Base-by-base conservation (phyloP, 208 protist genomes). In the Sergeia podlipaevii region DNA sequence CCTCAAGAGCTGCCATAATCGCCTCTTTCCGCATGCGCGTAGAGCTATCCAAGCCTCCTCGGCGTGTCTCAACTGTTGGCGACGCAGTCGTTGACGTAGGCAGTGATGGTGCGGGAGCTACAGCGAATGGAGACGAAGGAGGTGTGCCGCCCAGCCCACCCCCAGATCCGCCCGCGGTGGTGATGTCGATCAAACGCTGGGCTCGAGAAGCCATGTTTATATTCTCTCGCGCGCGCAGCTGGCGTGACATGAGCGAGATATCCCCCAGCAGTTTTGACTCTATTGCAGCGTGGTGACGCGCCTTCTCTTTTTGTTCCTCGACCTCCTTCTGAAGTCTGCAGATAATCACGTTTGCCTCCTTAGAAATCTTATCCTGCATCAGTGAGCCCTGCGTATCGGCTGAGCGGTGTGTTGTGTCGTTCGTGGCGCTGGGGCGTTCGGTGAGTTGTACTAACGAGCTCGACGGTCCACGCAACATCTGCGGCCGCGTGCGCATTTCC, bases 181-280 rank as follows among this genome's bases (percentile, higher is more conserved):
- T 46, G 36, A 21, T 2, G 47, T 75, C 74, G 29, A 5, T 46
- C 4, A 59, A 57, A 1, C 66, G 67, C 33, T 72, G 59, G 33
- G 26, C n/a, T 18, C 65, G 70, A 6, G 54, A 28, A n/a, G 60
- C 59, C 23, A 45, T 61, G 34, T 80, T 65, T 13, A 46, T 34
- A 11, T 52, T 57, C 47, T 89, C 77, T 13, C 71, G 51, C 6
- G 18, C 46, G 20, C 66, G 74, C 27, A 89, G 61, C 26, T 74
- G 70, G 18, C 49, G 61, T 21, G 74, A 72, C 1, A 89, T 43
- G 30, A 37, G 42, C 3, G 41, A 36, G 7, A 89, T 57, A 38
- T 80, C 74, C 10, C 65, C 64, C 26, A 85, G 50, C 39, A 89
- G 43, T 37, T 72, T 65, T 18, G 62, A 66, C 49, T 82, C 77